These are phyloP conservation scores for Dactylis glomerata DNA, from an alignment of 176 grass and related monocot species.

Conservation along the genomic window DNA sequence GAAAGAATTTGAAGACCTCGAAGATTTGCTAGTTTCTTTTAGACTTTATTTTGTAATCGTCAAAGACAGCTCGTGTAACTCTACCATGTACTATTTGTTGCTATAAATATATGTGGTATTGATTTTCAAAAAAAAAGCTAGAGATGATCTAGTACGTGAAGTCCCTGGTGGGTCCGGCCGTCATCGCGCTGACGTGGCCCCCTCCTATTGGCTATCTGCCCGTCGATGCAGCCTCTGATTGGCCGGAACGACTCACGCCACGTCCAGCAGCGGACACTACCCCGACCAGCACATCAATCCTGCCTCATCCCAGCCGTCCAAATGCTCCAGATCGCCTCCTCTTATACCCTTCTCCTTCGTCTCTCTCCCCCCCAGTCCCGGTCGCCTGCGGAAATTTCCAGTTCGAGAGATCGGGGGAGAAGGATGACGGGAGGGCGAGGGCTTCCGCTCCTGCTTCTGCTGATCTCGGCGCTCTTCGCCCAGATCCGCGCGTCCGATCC, in stretches of 20 bases:
- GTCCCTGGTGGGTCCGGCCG: not conserved
- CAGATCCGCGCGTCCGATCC: constrained; percentile 85
- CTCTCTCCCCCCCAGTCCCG: too few relatives aligned
- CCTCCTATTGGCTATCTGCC: not conserved
- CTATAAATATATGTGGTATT: too few relatives aligned
- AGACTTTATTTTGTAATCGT: too few relatives aligned
- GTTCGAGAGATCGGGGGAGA: not conserved
- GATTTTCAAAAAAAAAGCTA: too few relatives aligned
- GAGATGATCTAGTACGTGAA: too few relatives aligned
- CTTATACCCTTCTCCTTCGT: not conserved
- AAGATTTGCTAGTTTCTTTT: too few relatives aligned
- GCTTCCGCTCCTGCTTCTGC: constrained; percentile 39
- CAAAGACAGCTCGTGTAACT: too few relatives aligned
- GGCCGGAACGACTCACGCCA: constrained; percentile 35
- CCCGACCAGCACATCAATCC: too few relatives aligned
- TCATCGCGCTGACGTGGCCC: not conserved
- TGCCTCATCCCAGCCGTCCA: not conserved
- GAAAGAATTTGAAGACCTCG: too few relatives aligned
- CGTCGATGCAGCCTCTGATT: constrained; percentile 26
- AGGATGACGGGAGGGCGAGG: not conserved
- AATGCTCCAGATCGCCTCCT: not conserved
- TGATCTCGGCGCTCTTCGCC: constrained; percentile 46
- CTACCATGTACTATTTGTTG: too few relatives aligned
- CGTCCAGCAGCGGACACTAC: not conserved
- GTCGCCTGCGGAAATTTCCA: not conserved